Evolutionary conservation across 768 basidiomycete species (phyloP).

Genomic region (Lactarius vividus): DNA sequence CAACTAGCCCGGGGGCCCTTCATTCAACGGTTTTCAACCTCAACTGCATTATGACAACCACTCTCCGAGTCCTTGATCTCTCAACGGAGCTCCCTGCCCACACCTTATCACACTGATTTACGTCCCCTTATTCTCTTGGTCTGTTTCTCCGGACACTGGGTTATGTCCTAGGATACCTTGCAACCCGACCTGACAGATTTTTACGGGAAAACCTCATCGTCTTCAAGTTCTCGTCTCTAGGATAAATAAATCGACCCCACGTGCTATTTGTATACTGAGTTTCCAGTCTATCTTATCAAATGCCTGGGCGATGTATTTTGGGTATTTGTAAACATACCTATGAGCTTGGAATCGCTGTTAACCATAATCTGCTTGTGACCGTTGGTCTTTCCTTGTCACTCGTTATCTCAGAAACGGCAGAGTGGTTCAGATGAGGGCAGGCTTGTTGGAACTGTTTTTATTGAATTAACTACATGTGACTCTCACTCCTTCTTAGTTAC

Average conservation of each 20-base stretch:
- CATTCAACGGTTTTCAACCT: neutral
- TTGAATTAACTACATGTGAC: too few relatives aligned
- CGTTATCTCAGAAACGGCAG: too few relatives aligned
- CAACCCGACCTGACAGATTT: neutral
- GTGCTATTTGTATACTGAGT: neutral
- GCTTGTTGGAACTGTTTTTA: too few relatives aligned
- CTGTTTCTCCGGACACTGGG: neutral
- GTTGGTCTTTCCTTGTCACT: neutral
- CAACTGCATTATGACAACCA: neutral
- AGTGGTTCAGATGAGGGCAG: too few relatives aligned
- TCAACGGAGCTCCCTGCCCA: neutral
- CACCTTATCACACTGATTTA: neutral
- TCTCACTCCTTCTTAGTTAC: too few relatives aligned
- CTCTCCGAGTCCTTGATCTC: neutral
- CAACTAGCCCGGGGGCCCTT: neutral
- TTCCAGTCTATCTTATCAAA: neutral
- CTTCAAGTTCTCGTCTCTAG: neutral
- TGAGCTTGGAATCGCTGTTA: neutral
- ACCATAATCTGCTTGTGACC: neutral
- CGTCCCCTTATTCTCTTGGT: neutral
- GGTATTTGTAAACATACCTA: neutral
- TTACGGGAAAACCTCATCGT: neutral
- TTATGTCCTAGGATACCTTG: neutral
- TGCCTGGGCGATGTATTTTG: neutral
- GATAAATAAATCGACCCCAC: neutral